Conservation (phyloP, 2,329 filamentous ascomycete genomes). For the Fusarium incarnatum region DNA sequence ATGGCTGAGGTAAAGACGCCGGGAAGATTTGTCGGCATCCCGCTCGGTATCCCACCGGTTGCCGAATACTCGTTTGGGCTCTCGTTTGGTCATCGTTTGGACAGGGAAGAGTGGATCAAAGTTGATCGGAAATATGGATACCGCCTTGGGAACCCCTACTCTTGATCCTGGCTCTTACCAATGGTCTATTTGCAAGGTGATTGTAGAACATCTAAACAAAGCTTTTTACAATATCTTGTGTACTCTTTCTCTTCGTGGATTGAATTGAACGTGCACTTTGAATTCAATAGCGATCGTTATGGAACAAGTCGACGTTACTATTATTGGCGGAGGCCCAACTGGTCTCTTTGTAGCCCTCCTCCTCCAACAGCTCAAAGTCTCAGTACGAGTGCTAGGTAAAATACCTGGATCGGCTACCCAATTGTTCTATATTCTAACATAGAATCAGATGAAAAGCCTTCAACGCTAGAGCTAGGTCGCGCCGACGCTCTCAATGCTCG, state of each 20-base stretch:
- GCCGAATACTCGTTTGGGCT: neutral
- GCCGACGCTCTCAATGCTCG: constrained; percentile 63
- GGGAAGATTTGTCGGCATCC: neutral
- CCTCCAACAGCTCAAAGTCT: constrained; percentile 55
- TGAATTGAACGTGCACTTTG: no score
- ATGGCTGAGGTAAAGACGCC: accelerated
- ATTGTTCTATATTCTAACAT: neutral
- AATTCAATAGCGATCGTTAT: neutral
- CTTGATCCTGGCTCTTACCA: no score
- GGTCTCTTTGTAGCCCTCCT: constrained; percentile 59
- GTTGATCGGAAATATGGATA: neutral
- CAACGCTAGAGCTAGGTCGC: constrained; percentile 55
- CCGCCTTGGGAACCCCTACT: neutral
- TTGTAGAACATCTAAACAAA: no score
- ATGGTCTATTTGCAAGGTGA: no score
- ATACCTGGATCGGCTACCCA: no score
- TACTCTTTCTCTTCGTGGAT: no score
- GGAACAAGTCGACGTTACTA: constrained; percentile 13
- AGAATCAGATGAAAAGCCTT: constrained; percentile 53
- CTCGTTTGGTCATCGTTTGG: neutral
- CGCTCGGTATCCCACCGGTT: constrained; percentile 10
- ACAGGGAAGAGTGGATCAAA: neutral
- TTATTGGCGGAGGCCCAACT: constrained; percentile 56
- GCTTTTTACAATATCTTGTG: no score
- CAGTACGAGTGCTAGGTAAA: constrained; percentile 49